These are phyloP conservation scores for Xenoacremonium recifei DNA, from an alignment of 2,329 filamentous ascomycete genomes.

Conservation along the genomic window DNA sequence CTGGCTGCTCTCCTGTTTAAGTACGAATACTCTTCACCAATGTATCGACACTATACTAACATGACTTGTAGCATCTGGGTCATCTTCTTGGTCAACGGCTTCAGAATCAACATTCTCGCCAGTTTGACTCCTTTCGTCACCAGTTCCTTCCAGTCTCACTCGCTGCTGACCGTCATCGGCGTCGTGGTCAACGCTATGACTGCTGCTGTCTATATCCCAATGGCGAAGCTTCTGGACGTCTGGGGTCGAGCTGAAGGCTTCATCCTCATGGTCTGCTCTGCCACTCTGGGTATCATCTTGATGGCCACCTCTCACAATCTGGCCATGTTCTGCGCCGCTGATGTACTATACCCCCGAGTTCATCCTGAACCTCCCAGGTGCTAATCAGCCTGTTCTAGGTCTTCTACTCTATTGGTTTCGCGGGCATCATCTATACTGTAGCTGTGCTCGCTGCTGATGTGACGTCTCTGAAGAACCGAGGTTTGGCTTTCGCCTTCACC, in stretches of 20 bases:
- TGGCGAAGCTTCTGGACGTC: slow-evolving; percentile 61
- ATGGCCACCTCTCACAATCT: slow-evolving; percentile 55
- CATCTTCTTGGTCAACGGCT: slow-evolving; percentile 50
- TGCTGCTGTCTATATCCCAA: slow-evolving; percentile 60
- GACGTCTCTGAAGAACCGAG: slow-evolving; percentile 38
- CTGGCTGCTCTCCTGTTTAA: slow-evolving; percentile 30
- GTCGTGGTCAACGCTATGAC: slow-evolving; percentile 54
- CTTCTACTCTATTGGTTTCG: slow-evolving; percentile 61
- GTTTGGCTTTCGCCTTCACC: slow-evolving; percentile 37
- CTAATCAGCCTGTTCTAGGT: slow-evolving; percentile 33
- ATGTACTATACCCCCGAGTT: slow-evolving; percentile 23
- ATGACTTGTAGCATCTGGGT: slow-evolving; percentile 39
- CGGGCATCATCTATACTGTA: slow-evolving; percentile 60
- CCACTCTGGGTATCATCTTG: slow-evolving; percentile 52
- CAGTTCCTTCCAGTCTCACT: slow-evolving; percentile 51
- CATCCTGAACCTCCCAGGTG: background rate
- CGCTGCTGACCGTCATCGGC: slow-evolving; percentile 50
- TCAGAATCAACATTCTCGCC: slow-evolving; percentile 41
- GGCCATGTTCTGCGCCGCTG: slow-evolving; percentile 49
- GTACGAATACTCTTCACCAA: slow-evolving; percentile 20
- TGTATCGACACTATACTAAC: slow-evolving; percentile 1
- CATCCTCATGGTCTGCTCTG: slow-evolving; percentile 48
- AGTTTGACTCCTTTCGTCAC: slow-evolving; percentile 47
- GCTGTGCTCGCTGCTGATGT: slow-evolving; percentile 67
- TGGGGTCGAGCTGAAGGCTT: slow-evolving; percentile 63